phyloP scores from a whole-genome alignment of 23 red algal genomes.

The Gracilariopsis chorda region DNA sequence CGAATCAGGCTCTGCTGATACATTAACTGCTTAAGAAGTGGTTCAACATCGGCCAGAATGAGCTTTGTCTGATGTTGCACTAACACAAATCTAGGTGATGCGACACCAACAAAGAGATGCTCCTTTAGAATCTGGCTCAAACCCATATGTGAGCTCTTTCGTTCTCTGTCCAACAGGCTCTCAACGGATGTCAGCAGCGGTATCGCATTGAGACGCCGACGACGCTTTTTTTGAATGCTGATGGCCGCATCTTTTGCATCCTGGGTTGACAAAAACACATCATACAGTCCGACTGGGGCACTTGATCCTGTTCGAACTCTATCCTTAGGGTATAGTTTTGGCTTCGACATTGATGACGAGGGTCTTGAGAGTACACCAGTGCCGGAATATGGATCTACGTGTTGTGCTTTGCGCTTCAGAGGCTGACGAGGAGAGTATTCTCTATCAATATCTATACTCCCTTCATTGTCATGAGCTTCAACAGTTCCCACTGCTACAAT shows the following conservation, averaged over 20 bases:
- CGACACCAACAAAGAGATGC: slow-evolving; percentile 83
- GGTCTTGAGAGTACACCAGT: neutral
- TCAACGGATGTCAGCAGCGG: slow-evolving; percentile 61
- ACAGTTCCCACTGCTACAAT: too few relatives aligned
- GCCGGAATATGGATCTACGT: neutral
- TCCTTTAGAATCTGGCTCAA: slow-evolving; percentile 61
- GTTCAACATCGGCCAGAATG: slow-evolving; percentile 43
- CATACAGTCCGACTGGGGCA: slow-evolving; percentile 42
- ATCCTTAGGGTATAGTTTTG: slow-evolving; percentile 36
- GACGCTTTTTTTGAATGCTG: slow-evolving; percentile 5
- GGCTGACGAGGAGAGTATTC: neutral
- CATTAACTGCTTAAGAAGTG: slow-evolving; percentile 44
- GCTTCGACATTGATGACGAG: too few relatives aligned
- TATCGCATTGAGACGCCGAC: slow-evolving; percentile 44
- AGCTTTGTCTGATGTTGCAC: slow-evolving; percentile 80
- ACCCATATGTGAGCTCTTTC: slow-evolving; percentile 43
- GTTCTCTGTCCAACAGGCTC: slow-evolving; percentile 15
- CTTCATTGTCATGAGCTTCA: neutral
- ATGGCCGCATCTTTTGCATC: slow-evolving; percentile 3
- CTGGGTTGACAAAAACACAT: slow-evolving; percentile 15
- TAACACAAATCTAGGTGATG: slow-evolving; percentile 30
- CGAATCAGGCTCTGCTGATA: slow-evolving; percentile 73
- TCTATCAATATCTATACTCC: neutral
- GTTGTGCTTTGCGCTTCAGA: neutral
- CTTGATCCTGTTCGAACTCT: slow-evolving; percentile 37